Evolutionary conservation across 768 basidiomycete genomes (phyloP).

Genomic region (Lentinula boryana): DNA sequence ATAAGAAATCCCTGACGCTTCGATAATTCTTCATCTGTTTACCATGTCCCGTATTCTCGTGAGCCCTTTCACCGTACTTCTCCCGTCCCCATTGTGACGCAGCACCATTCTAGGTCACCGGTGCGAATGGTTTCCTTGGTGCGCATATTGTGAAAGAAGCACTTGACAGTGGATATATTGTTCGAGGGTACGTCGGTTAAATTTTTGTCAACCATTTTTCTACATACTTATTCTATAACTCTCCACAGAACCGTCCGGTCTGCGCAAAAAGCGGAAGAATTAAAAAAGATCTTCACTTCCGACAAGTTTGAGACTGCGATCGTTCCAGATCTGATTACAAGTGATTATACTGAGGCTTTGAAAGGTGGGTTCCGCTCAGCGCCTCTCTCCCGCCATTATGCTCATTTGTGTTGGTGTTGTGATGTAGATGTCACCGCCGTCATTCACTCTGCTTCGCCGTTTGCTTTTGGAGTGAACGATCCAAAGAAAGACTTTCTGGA

Average conservation of each 20-base stretch:
- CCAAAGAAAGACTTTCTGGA: conserved; percentile 17
- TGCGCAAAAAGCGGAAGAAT: neutral
- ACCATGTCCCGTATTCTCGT: neutral
- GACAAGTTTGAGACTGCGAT: conserved; percentile 8
- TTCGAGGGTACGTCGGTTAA: conserved; percentile 9
- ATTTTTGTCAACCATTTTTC: neutral
- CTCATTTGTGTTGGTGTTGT: no score
- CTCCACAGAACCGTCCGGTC: conserved; percentile 7
- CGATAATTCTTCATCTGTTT: neutral
- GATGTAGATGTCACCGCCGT: neutral
- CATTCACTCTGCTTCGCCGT: conserved; percentile 10
- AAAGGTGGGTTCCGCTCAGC: conserved; percentile 21
- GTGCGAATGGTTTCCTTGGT: conserved; percentile 14
- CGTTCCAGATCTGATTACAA: conserved; percentile 7
- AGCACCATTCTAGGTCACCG: conserved; percentile 10
- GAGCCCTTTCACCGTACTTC: neutral
- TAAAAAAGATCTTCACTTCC: conserved; percentile 6
- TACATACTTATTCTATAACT: neutral
- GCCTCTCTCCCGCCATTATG: neutral
- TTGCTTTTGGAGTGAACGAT: conserved; percentile 6
- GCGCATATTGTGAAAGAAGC: conserved; percentile 12
- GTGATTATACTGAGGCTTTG: conserved; percentile 33
- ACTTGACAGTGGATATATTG: conserved; percentile 12
- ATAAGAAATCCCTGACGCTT: neutral
- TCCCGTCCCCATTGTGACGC: neutral